Base-by-base conservation (phyloP, 2,329 filamentous ascomycete genomes). In the Onygena corvina region DNA sequence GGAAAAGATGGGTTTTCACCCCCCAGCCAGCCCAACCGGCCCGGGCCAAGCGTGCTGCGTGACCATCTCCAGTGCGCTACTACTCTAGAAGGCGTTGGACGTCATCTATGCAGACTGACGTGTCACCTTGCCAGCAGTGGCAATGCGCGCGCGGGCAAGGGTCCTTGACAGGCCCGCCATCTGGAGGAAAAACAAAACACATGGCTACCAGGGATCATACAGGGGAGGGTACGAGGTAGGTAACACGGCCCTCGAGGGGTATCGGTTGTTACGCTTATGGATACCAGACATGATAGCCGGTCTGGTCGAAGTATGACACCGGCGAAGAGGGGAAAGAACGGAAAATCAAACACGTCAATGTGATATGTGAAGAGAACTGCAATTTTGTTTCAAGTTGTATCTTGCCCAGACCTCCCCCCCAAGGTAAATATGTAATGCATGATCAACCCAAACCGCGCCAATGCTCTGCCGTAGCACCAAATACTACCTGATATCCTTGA, bases 181-280 rank as follows among this genome's bases (percentile, higher is more conserved):
- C 35, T 18, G 12, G 18, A 40, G 21, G n/a, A 31, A 31, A 40
- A 40, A 40, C 35, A 40, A 40, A 40, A n/a, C 35, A 40, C 35
- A 40, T 40, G 35, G 35, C 35, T 11, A 40, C 35, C 35, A 40
- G 35, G 35, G 35, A 23, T 40, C 35, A 40, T 40, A 40, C 35
- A 40, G 14, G n/a, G n/a, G n/a, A n/a, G n/a, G 20, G 35, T 40
- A 40, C 18, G 21, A n/a, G 35, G 16, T 21, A 20, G 18, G 35
- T 40, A 21, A 40, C 35, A 31, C 29, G 29, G n/a, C 29, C 9
- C 29, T 31, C 29, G 29, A 31, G n/a, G n/a, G n/a, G n/a, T n/a
- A n/a, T n/a, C n/a, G n/a, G n/a, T n/a, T n/a, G n/a, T n/a, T 31
- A 31, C 29, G 29, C 29, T 31, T 31, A 31, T 11, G 9, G 9